Evolutionary conservation across 805 yeast genomes (phyloP).

Genomic region (Yamadazyma takamatsuzukensis): DNA sequence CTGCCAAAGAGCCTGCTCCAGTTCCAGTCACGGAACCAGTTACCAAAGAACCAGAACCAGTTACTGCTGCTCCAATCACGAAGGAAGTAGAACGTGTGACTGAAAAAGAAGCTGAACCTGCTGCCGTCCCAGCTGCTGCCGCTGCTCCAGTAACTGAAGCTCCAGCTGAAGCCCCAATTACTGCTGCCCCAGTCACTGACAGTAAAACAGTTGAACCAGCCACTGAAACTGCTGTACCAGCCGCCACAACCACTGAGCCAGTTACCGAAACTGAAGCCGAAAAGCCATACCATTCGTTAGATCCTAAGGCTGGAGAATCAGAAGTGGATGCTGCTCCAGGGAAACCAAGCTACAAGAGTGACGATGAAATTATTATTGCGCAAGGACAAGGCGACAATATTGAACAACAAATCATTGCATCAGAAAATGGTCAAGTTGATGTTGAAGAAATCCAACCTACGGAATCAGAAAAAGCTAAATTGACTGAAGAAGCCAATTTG

Average conservation of each 20-base stretch:
- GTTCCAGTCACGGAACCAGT: not conserved
- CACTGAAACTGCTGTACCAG: conserved; percentile 4
- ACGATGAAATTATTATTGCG: conserved; percentile 40
- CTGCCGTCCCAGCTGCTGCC: conserved; percentile 2
- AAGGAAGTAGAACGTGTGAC: too few relatives aligned
- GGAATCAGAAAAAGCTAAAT: conserved; percentile 32
- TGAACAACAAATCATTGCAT: conserved; percentile 32
- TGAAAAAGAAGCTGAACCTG: too few relatives aligned
- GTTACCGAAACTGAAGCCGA: conserved; percentile 2
- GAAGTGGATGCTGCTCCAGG: conserved; percentile 17
- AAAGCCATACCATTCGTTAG: conserved; percentile 14
- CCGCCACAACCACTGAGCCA: conserved; percentile 10
- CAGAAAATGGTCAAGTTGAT: conserved; percentile 32
- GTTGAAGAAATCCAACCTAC: conserved; percentile 43
- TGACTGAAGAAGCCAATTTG: conserved; percentile 29
- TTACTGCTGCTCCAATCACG: not conserved
- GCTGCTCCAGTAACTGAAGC: conserved; percentile 2
- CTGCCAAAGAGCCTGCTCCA: conserved; percentile 2
- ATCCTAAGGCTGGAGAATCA: conserved; percentile 17
- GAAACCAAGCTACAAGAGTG: conserved; percentile 14
- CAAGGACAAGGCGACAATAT: conserved; percentile 31
- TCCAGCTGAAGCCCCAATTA: conserved; percentile 1
- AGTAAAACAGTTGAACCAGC: conserved; percentile 1
- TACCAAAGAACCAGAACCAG: conserved; percentile 2
- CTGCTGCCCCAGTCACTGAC: not conserved